Evolutionary conservation across 2,329 filamentous ascomycete species (phyloP).

Genomic region (Beauveria australis): DNA sequence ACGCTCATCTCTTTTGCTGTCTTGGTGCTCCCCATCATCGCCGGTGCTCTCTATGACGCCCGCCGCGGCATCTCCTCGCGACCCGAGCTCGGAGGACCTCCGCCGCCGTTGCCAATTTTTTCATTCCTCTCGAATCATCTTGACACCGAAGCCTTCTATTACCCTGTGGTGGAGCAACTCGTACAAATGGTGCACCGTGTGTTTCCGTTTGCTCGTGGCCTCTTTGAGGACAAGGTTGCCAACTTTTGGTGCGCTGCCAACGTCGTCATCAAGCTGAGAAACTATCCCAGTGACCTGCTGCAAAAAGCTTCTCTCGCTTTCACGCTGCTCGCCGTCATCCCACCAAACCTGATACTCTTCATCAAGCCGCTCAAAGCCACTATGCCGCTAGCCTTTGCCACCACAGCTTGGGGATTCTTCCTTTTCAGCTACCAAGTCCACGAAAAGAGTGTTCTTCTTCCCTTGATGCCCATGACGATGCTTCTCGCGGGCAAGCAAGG

Average conservation of each 20-base stretch:
- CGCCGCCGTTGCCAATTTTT: constrained; percentile 55
- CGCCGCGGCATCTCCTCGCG: constrained; percentile 53
- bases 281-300: constrained; percentile 62
- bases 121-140: constrained; percentile 49
- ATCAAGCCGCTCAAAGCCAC: constrained; percentile 67
- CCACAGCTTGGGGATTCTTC: constrained; percentile 94
- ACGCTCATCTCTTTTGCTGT: constrained; percentile 67
- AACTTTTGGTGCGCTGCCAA: constrained; percentile 97
- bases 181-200: constrained; percentile 83
- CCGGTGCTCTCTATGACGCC: constrained; percentile 62
- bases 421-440: constrained; percentile 97
- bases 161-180: constrained; percentile 68
- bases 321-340: constrained; percentile 68
- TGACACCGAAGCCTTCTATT: constrained; percentile 60
- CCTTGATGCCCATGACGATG: constrained; percentile 86
- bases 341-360: constrained; percentile 74
- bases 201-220: constrained; percentile 88
- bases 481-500: constrained; percentile 73
- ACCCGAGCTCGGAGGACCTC: constrained; percentile 48
- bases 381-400: constrained; percentile 70
- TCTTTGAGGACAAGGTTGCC: constrained; percentile 98
- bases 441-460: constrained; percentile 92
- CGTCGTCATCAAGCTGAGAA: constrained; percentile 76
- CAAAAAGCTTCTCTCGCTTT: constrained; percentile 67
- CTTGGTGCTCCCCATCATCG: constrained; percentile 65